Evolutionary conservation across 371 early-diverging fungal genomes (phyloP), one percentile per base, ranked within the genome.

Genomic region (Polyrhizophydium stewartii): DNA sequence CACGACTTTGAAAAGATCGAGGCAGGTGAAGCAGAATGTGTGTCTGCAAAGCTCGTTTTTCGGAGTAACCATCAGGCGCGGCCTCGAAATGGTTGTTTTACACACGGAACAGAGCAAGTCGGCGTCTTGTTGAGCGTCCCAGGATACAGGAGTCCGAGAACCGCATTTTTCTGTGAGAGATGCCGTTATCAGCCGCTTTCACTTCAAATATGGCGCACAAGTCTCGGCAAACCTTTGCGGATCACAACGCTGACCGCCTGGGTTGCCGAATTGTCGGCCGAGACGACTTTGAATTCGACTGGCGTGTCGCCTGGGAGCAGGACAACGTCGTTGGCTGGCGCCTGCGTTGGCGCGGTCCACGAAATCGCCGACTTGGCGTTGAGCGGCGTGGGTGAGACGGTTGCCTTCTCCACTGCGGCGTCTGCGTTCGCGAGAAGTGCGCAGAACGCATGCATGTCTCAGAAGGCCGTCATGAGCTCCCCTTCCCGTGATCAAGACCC

Each of bases 251-350:
- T n/a, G n/a, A n/a, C n/a, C 9, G 25, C 6, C 35, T 30, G 25
- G 19, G 51, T 58, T 13, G 27, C 9, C 10, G 24, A 38, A 22
- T 55, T 66, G 58, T 69, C 62, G 16, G 65, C 66, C 6, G 71
- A 64, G 1, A 61, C 59, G 19, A 73, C 69, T 13, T 24, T n/a
- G 22, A 61, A 71, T 19, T 37, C 41, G 21, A 70, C n/a, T 10
- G 58, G 41, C 16, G 77, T 71, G 46, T 76, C 77, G 22, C 71
- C 73, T 13, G 43, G 28, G 25, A 35, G 43, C n/a, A 75, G 57
- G 5, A 22, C 35, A 5, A 56, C 32, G 25, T 47, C 67, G 12
- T 55, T 50, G 17, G 2, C 41, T 21, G 21, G 28, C 35, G n/a
- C 30, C 53, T 13, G 7, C 46, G 21, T 27, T 24, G 24, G 32